phyloP scores from a whole-genome alignment of 2,329 filamentous ascomycete species.

The Colletotrichum sp. region DNA sequence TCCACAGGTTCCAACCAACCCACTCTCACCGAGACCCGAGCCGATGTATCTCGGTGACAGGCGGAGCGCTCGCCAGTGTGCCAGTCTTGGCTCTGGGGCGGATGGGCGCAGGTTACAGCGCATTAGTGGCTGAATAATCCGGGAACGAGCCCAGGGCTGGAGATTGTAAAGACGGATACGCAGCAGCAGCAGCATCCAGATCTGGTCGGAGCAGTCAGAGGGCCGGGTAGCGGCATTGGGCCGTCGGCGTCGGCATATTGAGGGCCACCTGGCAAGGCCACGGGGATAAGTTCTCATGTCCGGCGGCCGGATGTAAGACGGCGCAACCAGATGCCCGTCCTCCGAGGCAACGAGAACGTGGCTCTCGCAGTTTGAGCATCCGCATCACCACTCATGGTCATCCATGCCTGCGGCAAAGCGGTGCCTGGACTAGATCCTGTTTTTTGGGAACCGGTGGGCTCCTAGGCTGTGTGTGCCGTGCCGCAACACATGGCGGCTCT shows the following conservation, averaged over 20 bases:
- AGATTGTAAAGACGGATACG: background rate
- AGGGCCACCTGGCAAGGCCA: background rate
- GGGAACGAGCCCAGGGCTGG: background rate
- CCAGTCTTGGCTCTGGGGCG: background rate
- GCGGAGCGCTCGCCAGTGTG: background rate
- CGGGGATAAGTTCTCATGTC: background rate
- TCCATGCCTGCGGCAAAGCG: background rate
- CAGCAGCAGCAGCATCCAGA: background rate
- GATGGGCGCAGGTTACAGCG: constrained; percentile 3
- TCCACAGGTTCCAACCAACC: constrained; percentile 9
- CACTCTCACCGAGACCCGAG: constrained; percentile 10
- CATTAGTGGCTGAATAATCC: constrained; percentile 7
- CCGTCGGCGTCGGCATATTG: background rate
- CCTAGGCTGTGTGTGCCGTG: background rate
- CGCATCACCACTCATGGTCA: background rate
- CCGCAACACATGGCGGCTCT: constrained; percentile 13
- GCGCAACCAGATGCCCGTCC: constrained; percentile 3
- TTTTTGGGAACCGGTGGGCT: background rate
- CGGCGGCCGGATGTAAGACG: constrained; percentile 13
- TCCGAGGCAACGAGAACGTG: background rate
- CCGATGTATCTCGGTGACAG: constrained; percentile 17
- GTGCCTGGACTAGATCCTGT: background rate
- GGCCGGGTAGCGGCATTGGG: background rate
- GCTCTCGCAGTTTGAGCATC: background rate
- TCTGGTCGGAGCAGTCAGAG: background rate